Evolutionary conservation across 1,284 basidiomycete species (phyloP).

Genomic region (Pterulicium gracile): DNA sequence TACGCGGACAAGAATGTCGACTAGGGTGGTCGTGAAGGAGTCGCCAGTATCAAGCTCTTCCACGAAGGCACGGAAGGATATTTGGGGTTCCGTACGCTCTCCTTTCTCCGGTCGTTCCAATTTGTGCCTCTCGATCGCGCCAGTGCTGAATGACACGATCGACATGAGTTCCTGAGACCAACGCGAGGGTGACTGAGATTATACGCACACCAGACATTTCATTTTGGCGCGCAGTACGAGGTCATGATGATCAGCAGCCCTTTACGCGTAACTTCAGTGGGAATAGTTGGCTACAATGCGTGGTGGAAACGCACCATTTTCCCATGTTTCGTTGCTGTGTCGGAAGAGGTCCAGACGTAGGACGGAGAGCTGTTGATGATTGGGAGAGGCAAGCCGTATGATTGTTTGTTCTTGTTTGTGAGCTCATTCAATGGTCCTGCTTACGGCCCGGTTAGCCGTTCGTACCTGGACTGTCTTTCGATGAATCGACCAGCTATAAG

Average conservation of each 20-base stretch:
- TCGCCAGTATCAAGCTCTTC: constrained; percentile 63
- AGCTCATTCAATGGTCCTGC: too few species aligned
- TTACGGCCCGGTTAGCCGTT: not conserved
- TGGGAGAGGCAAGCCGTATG: not conserved
- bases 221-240: constrained; percentile 59
- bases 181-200: constrained; percentile 7
- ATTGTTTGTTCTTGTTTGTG: not conserved
- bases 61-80: constrained; percentile 61
- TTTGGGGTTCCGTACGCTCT: constrained; percentile 36
- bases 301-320: constrained; percentile 21
- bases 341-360: too few species aligned
- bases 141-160: constrained; percentile 30
- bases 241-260: constrained; percentile 59
- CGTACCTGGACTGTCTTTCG: not conserved
- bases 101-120: constrained; percentile 26
- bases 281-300: constrained; percentile 1
- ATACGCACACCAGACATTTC: constrained; percentile 56
- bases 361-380: not conserved
- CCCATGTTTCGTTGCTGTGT: constrained; percentile 18
- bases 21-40: constrained; percentile 57
- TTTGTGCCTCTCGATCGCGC: constrained; percentile 49
- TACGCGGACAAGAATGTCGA: constrained; percentile 66
- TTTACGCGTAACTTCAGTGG: constrained; percentile 16
- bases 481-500: not conserved
- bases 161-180: not conserved